Conservation (phyloP, 169 alveolate genomes). For the Plasmodium billcollinsi region DNA sequence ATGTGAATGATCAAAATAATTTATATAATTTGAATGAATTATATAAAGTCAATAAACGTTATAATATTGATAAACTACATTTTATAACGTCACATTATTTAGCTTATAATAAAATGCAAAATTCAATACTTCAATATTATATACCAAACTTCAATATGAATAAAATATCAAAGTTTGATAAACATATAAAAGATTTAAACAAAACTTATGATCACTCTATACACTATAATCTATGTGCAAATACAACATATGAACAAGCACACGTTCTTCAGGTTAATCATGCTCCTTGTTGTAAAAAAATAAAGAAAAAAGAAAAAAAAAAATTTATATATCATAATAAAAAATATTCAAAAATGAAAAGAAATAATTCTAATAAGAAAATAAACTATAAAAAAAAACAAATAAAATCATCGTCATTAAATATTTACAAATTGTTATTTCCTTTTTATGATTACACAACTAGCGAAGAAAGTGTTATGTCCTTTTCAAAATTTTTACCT, state of each 20-base stretch:
- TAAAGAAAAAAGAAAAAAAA: neutral
- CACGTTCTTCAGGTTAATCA: too few species aligned
- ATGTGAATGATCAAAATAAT: too few species aligned
- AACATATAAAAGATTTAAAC: slow-evolving; percentile 8
- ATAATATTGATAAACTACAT: neutral
- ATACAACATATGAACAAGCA: too few species aligned
- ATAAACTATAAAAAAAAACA: neutral
- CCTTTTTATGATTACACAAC: slow-evolving; percentile 14
- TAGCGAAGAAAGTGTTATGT: slow-evolving; percentile 18
- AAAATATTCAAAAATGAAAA: neutral
- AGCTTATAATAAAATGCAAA: slow-evolving; percentile 5
- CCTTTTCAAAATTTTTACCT: slow-evolving; percentile 58
- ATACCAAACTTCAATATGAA: neutral
- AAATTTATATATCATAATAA: neutral
- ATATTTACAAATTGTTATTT: neutral
- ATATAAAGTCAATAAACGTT: neutral
- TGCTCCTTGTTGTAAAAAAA: too few species aligned
- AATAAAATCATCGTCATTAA: neutral
- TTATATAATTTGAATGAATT: too few species aligned
- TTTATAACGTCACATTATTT: slow-evolving; percentile 13
- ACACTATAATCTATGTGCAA: neutral
- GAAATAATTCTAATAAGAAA: neutral
- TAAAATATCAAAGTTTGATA: neutral
- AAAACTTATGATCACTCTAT: neutral
- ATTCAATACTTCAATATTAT: slow-evolving; percentile 14